Percentiles rank a stretch among this genome's conserved stretches.
phyloP scores from a whole-genome alignment of 345 rosid genomes.

The Barbarea vulgaris region DNA sequence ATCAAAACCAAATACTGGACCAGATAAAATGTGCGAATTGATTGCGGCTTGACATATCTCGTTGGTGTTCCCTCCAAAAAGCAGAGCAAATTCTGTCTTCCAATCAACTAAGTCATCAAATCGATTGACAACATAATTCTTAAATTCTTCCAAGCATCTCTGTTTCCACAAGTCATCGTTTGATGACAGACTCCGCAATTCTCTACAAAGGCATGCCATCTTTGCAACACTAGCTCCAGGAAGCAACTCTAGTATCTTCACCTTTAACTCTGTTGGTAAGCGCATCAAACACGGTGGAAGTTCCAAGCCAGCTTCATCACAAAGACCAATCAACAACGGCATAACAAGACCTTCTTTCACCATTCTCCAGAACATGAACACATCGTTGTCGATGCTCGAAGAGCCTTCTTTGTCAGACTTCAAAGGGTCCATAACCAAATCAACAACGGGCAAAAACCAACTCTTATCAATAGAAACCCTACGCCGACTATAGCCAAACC shows the following conservation, averaged over 20 bases:
- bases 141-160: conserved; percentile 54
- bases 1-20: neutral
- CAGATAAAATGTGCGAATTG: neutral
- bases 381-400: conserved; percentile 25
- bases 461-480: conserved; percentile 27
- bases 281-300: conserved; percentile 61
- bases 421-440: conserved; percentile 31
- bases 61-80: conserved; percentile 43
- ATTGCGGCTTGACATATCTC: neutral
- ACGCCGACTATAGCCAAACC: neutral
- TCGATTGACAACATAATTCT: neutral
- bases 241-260: conserved; percentile 63
- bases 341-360: conserved; percentile 69
- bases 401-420: conserved; percentile 28
- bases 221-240: conserved; percentile 55
- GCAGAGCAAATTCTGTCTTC: conserved; percentile 52
- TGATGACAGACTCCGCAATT: conserved; percentile 53
- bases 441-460: conserved; percentile 50
- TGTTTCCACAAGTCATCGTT: conserved; percentile 61
- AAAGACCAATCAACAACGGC: conserved; percentile 64
- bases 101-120: conserved; percentile 32
- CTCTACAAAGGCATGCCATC: conserved; percentile 52
- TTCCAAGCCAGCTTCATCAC: conserved; percentile 53
- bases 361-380: conserved; percentile 71
- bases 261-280: conserved; percentile 69